Conservation (phyloP, 805 yeast species). For the Candida alai region DNA sequence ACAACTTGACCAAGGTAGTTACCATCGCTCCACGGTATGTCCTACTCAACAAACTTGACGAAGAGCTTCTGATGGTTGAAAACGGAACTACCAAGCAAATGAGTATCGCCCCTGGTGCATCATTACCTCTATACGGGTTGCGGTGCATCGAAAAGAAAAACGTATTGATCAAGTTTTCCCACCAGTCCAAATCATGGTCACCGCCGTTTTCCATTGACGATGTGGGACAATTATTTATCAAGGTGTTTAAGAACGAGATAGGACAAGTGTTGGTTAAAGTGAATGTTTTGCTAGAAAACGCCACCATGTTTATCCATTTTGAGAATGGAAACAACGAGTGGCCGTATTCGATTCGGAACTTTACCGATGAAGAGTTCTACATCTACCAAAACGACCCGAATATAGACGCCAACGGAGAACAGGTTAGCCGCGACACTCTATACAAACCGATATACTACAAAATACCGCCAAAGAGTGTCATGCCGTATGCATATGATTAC, state of each 20-base stretch:
- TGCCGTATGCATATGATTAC: conserved; percentile 98
- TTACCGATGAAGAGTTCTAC: conserved; percentile 80
- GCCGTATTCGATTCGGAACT: conserved; percentile 92
- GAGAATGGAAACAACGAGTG: conserved; percentile 72
- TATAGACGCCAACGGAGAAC: conserved; percentile 58
- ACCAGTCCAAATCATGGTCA: conserved; percentile 67
- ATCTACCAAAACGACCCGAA: conserved; percentile 84
- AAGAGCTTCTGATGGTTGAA: conserved; percentile 58
- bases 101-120: conserved; percentile 43
- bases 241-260: conserved; percentile 57
- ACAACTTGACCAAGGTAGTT: conserved; percentile 70
- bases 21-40: conserved; percentile 81
- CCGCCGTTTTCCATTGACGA: conserved; percentile 84
- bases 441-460: conserved; percentile 78
- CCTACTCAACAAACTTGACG: conserved; percentile 56
- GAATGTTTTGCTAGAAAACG: conserved; percentile 72
- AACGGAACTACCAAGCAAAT: conserved; percentile 57
- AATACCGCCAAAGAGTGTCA: conserved; percentile 84
- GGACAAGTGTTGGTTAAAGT: conserved; percentile 71
- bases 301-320: conserved; percentile 74
- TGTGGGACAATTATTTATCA: conserved; percentile 75
- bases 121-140: conserved; percentile 62
- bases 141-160: conserved; percentile 56
- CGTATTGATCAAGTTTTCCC: conserved; percentile 54
- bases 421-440: conserved; percentile 44